Evolutionary conservation across 2,329 filamentous ascomycete genomes (phyloP), one percentile per base, ranked within the genome.

Genomic region (Fusarium incarnatum): DNA sequence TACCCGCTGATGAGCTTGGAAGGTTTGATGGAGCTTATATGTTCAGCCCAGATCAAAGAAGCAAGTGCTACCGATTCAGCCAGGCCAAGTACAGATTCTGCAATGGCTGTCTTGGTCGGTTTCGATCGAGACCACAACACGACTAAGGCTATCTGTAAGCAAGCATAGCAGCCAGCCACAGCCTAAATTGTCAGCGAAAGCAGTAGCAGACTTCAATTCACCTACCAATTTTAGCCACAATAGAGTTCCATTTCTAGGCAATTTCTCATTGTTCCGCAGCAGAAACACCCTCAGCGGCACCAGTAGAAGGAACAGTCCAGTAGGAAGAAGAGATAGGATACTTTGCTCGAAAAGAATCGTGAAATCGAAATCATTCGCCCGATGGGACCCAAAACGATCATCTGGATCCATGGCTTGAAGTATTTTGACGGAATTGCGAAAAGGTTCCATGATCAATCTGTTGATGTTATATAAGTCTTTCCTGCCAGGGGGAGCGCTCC

Each of bases 11-110:
- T 67, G 2, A 82, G 47, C 0, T 75, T 66, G 0, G 81, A 81
- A 1, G 81, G 79, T 20, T 75, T 72, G 3, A 70, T 66, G 8
- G 79, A 76, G 8, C 74, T 76, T 15, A 48, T 63, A 53, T 82
- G 80, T 60, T 82, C 80, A 0, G 61, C n/a, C 32, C 77, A 81
- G 1, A 79, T 79, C 5, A 81, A 47, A 0, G 73, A 47, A 1
- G 60, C 67, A 25, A 81, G 64, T 10, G 60, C 69, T 11, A 78
- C 5, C 0, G 75, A 72, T 28, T 77, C 77, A 16, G 79, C 25
- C 2, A 79, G 56, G 1, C 67, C 67, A 9, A 82, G 45, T 0
- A 64, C 63, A 3, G 75, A 65, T 13, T 78, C 75, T 0, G 79
- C 71, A 2, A 79, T 57, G 3, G 79, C 79, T 1, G 72, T 73